Conservation (phyloP, 306 rosid genomes). For the Begonia loranthoides region DNA sequence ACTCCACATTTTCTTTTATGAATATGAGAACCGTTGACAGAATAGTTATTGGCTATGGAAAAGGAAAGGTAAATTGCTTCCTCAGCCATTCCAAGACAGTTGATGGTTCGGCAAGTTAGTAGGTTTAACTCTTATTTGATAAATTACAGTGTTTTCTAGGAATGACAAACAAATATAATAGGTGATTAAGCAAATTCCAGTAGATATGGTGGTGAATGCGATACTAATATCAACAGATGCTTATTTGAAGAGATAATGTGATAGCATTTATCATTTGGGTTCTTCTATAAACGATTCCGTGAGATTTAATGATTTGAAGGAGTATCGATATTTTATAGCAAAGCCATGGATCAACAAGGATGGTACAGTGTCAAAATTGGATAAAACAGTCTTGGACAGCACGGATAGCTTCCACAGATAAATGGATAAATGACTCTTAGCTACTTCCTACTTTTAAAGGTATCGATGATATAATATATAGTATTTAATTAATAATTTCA, state of each 20-base stretch:
- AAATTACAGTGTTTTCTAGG: too few species aligned
- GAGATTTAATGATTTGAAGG: conserved; percentile 22
- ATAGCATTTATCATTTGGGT: conserved; percentile 52
- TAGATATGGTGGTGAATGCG: conserved; percentile 74
- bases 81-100: conserved; percentile 25
- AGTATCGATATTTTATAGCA: conserved; percentile 22
- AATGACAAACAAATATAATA: too few species aligned
- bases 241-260: conserved; percentile 22
- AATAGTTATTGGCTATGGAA: conserved; percentile 50
- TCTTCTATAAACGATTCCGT: conserved; percentile 44
- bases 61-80: conserved; percentile 54
- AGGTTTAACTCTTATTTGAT: too few species aligned
- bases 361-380: conserved; percentile 54
- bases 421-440: conserved; percentile 61
- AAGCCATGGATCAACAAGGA: too few species aligned
- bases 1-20: neutral
- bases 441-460: conserved; percentile 52
- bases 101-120: conserved; percentile 59
- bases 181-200: conserved; percentile 74
- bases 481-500: neutral
- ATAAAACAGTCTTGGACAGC: conserved; percentile 20
- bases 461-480: conserved; percentile 3
- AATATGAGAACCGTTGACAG: conserved; percentile 66
- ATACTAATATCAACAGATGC: conserved; percentile 44
- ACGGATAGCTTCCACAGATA: conserved; percentile 56